phyloP scores from a whole-genome alignment of 805 yeast genomes.

The Myxozyma sirexii region DNA sequence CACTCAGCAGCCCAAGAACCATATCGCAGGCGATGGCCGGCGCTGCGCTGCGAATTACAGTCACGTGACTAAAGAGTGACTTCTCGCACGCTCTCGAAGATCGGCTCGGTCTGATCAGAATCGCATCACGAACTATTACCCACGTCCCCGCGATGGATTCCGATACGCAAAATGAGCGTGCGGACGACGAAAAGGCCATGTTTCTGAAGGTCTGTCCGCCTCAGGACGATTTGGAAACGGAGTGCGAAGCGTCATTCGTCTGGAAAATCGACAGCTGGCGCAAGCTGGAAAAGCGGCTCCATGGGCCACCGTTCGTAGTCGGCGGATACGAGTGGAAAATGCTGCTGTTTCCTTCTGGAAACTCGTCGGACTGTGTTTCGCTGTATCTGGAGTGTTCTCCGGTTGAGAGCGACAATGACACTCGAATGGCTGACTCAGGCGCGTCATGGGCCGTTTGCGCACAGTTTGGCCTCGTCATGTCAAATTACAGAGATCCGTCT shows the following conservation, averaged over 20 bases:
- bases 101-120: not conserved
- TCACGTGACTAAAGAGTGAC: not conserved
- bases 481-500: conserved; percentile 74
- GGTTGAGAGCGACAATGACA: conserved; percentile 21
- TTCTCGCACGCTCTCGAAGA: not conserved
- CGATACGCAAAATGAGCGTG: not conserved
- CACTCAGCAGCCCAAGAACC: not conserved
- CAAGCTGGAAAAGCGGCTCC: conserved; percentile 42
- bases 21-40: too few species aligned
- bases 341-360: conserved; percentile 70
- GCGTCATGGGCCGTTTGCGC: conserved; percentile 82
- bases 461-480: conserved; percentile 80
- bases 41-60: too few species aligned
- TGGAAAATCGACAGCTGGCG: conserved; percentile 47
- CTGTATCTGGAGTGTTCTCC: conserved; percentile 76
- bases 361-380: conserved; percentile 56
- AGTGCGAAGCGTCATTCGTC: conserved; percentile 35
- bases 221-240: conserved; percentile 38
- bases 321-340: conserved; percentile 50
- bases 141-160: not conserved
- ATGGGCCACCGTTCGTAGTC: conserved; percentile 40
- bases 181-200: conserved; percentile 24
- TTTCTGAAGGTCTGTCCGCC: conserved; percentile 23
- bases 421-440: conserved; percentile 41
- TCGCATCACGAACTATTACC: not conserved